Conservation (phyloP, 768 basidiomycete genomes). For the Strobilomyces echinocephalus region DNA sequence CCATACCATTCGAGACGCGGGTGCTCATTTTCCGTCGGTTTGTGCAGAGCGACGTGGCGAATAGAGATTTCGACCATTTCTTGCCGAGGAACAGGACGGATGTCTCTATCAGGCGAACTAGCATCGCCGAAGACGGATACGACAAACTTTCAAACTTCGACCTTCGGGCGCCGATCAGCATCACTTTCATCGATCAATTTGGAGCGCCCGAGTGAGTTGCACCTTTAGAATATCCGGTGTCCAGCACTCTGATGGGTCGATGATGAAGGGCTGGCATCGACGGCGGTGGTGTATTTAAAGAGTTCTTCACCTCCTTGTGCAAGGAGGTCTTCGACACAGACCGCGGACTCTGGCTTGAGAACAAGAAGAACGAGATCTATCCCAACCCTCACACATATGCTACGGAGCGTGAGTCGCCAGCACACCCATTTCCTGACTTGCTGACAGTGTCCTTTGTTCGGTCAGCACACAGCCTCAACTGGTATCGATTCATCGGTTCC, state of each 20-base stretch:
- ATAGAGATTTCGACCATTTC: constrained; percentile 16
- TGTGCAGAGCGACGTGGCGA: constrained; percentile 56
- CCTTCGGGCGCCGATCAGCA: constrained; percentile 78
- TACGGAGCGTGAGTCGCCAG: constrained; percentile 59
- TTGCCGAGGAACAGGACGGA: constrained; percentile 20
- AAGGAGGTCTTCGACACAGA: constrained; percentile 95
- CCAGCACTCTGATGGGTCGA: constrained; percentile 1
- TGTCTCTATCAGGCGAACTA: constrained; percentile 49
- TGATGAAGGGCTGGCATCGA: constrained; percentile 77
- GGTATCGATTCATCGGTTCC: constrained; percentile 91
- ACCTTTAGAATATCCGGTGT: not conserved
- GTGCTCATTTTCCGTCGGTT: constrained; percentile 87
- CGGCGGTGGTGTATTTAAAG: constrained; percentile 96
- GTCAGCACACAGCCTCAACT: constrained; percentile 75
- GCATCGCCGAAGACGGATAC: constrained; percentile 88
- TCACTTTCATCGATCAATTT: constrained; percentile 89
- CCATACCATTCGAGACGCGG: constrained; percentile 89
- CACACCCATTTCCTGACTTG: not conserved
- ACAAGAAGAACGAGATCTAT: constrained; percentile 88
- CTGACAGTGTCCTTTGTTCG: not conserved
- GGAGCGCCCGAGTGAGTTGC: constrained; percentile 73
- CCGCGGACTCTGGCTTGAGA: constrained; percentile 90
- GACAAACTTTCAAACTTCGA: constrained; percentile 72
- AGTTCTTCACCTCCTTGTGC: constrained; percentile 88
- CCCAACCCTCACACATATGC: constrained; percentile 93